phyloP scores from a whole-genome alignment of 176 grass and related monocot species.

The Phyllostachys edulis region DNA sequence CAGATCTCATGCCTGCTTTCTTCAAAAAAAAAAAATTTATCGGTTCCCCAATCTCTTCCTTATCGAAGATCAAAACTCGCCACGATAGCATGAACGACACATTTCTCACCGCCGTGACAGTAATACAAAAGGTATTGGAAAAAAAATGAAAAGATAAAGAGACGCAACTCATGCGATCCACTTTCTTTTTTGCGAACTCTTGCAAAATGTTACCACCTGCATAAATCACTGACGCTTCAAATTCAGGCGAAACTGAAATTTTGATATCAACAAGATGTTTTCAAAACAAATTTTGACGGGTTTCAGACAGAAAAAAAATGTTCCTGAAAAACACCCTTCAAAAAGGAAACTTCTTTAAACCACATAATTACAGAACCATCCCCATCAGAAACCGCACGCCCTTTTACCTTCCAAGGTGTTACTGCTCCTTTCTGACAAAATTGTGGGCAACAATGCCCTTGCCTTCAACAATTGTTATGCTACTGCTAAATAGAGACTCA shows the following conservation, averaged over 20 bases:
- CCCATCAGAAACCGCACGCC: neutral
- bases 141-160: neutral
- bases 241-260: neutral
- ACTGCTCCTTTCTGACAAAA: neutral
- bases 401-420: neutral
- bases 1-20: no score
- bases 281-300: neutral
- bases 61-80: no score
- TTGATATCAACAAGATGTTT: neutral
- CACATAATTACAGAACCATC: constrained; percentile 16
- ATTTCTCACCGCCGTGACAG: no score
- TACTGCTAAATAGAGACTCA: neutral
- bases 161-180: neutral
- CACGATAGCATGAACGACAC: no score
- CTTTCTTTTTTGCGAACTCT: neutral
- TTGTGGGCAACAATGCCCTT: neutral
- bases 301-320: neutral
- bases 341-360: neutral
- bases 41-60: no score
- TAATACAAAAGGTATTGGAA: neutral
- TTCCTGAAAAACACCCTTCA: neutral
- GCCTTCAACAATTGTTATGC: neutral
- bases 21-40: no score
- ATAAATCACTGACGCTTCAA: neutral
- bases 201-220: neutral